Evolutionary conservation across 1,284 basidiomycete species (phyloP).

Genomic region (Gymnopus androsaceus): DNA sequence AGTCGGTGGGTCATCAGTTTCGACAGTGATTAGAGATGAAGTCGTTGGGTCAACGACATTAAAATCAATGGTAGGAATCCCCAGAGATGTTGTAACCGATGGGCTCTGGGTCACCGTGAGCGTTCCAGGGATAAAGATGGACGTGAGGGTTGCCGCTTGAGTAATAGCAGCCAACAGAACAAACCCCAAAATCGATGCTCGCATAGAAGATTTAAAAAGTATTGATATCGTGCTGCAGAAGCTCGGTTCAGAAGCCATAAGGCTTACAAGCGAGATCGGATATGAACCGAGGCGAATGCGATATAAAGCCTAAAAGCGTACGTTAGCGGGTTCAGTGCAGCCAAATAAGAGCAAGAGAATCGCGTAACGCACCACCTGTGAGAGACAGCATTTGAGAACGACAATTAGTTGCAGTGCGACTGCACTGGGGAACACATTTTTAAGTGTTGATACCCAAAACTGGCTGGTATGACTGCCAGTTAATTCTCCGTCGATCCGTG

Average conservation of each 20-base stretch:
- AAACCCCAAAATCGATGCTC: neutral
- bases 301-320: neutral
- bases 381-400: neutral
- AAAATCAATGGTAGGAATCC: conserved; percentile 3
- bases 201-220: conserved; percentile 1
- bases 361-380: neutral
- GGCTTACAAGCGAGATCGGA: neutral
- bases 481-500: neutral
- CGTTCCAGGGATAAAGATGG: conserved; percentile 5
- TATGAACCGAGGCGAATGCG: neutral
- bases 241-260: conserved; percentile 1
- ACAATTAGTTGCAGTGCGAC: neutral
- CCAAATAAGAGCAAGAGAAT: neutral
- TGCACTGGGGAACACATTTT: neutral
- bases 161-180: neutral
- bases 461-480: neutral
- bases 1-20: neutral
- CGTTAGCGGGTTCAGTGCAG: no score
- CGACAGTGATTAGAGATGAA: neutral
- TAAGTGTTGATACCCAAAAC: conserved; percentile 1
- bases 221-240: neutral
- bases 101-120: neutral
- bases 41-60: neutral
- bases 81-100: neutral
- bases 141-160: neutral